Base-by-base conservation (phyloP, 306 rosid genomes). In the Glycine tomentella region DNA sequence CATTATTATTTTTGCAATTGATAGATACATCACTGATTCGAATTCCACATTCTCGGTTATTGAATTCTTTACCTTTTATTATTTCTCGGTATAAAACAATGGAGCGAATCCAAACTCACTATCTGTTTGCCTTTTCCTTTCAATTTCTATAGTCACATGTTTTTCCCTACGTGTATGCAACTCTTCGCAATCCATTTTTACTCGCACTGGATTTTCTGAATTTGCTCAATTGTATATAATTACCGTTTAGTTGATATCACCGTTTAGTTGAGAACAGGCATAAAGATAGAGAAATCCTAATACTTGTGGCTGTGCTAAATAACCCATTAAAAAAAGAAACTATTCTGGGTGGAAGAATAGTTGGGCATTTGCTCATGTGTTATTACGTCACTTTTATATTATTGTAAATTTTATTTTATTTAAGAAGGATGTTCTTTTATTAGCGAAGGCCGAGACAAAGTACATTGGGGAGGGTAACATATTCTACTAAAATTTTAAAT, bases 141-240 rank as follows among this genome's bases (percentile, higher is more conserved):
- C 59, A 78, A 42, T 85, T 14, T 65, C 9, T 25, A 2, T 55
- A 6, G 15, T 20, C 16, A 17, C 15, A 34, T 8, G 36, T 59
- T 52, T 67, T 51, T 67, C 62, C 31, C 14, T 25, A 5, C 81
- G 4, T 8, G 52, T 13, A 63, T 48, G 72, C 46, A 69, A 62
- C 51, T 82, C 68, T 69, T 69, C 11, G 31, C 14, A 14, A 74
- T 81, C 74, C 58, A 63, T 59, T 48, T 77, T 62, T 57, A 52
- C 72, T 74, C 66, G 46, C 40, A 36, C 59, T 58, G 56, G 25
- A 11, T 74, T 25, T 49, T 81, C 40, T 49, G 50, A 58, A 56
- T 49, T 73, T 57, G 55, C 48, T 52, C 56, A 5, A 6, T 83
- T 44, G 78, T 45, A 61, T 62, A 42, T 15, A 65, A 57, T 42